Evolutionary conservation across 768 basidiomycete species (phyloP).

Genomic region (Suillus placidus): DNA sequence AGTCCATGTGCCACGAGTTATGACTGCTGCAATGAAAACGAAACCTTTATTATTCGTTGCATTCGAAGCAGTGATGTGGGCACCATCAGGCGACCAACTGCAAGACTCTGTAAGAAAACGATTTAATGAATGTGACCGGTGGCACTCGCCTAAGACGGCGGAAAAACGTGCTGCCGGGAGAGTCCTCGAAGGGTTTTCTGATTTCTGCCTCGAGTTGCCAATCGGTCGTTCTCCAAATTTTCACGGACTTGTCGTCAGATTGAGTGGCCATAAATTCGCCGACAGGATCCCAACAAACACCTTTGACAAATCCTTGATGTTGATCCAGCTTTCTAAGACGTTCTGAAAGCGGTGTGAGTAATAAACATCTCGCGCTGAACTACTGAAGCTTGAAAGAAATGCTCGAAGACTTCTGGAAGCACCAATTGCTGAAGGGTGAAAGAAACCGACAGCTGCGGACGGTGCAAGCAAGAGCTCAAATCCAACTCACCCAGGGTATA

Average conservation of each 20-base stretch:
- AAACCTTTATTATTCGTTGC: slow-evolving; percentile 95
- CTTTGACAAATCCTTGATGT: slow-evolving; percentile 97
- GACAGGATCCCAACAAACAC: slow-evolving; percentile 98
- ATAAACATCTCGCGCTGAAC: neutral
- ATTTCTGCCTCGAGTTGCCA: slow-evolving; percentile 88
- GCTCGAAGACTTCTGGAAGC: neutral
- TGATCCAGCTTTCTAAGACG: slow-evolving; percentile 80
- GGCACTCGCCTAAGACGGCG: slow-evolving; percentile 73
- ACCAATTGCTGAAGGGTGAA: slow-evolving; percentile 3
- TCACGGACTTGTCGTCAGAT: slow-evolving; percentile 95
- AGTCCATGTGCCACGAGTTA: slow-evolving; percentile 86
- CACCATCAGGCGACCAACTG: slow-evolving; percentile 99
- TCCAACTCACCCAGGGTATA: slow-evolving; percentile 72
- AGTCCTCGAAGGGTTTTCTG: slow-evolving; percentile 88
- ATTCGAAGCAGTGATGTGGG: slow-evolving; percentile 96
- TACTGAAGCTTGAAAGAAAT: neutral
- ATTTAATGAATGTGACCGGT: neutral
- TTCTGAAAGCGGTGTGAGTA: slow-evolving; percentile 48
- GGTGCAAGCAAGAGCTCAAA: neutral
- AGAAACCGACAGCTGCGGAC: neutral
- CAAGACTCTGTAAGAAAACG: neutral
- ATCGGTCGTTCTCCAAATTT: slow-evolving; percentile 94
- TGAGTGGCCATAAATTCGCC: slow-evolving; percentile 98
- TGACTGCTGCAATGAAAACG: slow-evolving; percentile 96
- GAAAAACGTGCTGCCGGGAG: slow-evolving; percentile 95